Evolutionary conservation across 331 rosid genomes (phyloP).

Genomic region (Acacia concinna): DNA sequence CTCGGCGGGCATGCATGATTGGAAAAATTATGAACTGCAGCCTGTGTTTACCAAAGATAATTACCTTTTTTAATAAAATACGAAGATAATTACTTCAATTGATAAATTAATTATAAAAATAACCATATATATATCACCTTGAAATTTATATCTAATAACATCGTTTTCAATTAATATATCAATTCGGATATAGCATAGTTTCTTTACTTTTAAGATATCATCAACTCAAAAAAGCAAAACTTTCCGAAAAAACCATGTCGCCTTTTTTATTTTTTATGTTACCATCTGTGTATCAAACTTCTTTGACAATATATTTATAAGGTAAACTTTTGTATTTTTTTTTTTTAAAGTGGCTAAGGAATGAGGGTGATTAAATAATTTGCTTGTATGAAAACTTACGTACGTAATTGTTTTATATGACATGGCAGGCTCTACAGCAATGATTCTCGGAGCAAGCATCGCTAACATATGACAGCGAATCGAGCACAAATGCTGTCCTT

Average conservation of each 20-base stretch:
- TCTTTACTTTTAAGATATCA: neutral
- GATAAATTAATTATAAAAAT: neutral
- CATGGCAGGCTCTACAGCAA: constrained; percentile 88
- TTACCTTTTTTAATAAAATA: neutral
- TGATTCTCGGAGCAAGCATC: constrained; percentile 77
- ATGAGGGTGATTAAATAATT: neutral
- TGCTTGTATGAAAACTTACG: neutral
- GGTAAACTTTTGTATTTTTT: neutral
- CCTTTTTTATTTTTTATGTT: neutral
- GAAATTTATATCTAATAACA: neutral
- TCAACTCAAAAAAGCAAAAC: neutral
- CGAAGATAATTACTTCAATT: neutral
- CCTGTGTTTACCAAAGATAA: neutral
- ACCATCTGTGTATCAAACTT: neutral
- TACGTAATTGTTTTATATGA: neutral
- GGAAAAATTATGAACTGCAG: neutral
- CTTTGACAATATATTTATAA: too few relatives aligned
- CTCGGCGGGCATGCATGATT: neutral
- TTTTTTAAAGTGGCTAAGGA: too few relatives aligned
- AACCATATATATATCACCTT: neutral
- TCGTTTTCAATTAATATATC: neutral
- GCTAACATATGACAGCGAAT: constrained; percentile 29
- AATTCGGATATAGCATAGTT: neutral
- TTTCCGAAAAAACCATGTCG: neutral
- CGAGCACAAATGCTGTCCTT: constrained; percentile 50